Conservation (phyloP, 169 alveolate species). For the Theileria luwenshuni region DNA sequence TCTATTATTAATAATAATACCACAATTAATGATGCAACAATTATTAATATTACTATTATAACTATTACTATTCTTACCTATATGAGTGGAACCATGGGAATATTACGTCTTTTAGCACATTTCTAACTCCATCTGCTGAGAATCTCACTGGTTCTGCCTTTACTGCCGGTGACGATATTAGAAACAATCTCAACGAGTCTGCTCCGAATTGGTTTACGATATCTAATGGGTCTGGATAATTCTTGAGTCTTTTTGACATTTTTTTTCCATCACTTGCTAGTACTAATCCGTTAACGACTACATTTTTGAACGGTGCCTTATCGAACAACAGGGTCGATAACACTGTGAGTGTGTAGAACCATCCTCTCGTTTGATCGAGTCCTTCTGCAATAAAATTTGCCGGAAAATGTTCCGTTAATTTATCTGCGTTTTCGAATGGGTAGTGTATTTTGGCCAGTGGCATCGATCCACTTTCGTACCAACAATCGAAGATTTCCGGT, state of each 20-base stretch:
- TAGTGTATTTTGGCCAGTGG: conserved; percentile 97
- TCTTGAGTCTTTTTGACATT: conserved; percentile 96
- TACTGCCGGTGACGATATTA: conserved; percentile 95
- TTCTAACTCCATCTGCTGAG: conserved; percentile 91
- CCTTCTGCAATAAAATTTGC: conserved; percentile 99
- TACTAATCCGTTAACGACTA: conserved; percentile 95
- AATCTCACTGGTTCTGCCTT: conserved; percentile 94
- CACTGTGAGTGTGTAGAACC: conserved; percentile 95
- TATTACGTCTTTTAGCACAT: conserved; percentile 93
- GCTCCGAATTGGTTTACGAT: conserved; percentile 91
- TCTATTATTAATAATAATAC: too few species aligned
- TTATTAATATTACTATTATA: too few species aligned
- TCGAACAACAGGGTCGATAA: conserved; percentile 91
- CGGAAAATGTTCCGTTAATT: conserved; percentile 91
- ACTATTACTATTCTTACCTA: too few species aligned
- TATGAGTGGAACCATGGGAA: conserved; percentile 98
- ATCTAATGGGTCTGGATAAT: conserved; percentile 94
- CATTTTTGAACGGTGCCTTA: conserved; percentile 92
- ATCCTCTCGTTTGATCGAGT: conserved; percentile 98
- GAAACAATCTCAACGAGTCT: conserved; percentile 93
- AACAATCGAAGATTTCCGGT: conserved; percentile 97
- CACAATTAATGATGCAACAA: too few species aligned
- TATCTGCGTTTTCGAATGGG: conserved; percentile 93
- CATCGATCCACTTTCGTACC: conserved; percentile 99
- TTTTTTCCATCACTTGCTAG: conserved; percentile 96